Evolutionary conservation across 1,139 yeast species (phyloP).

Genomic region (Hyphopichia pseudoburtonii): DNA sequence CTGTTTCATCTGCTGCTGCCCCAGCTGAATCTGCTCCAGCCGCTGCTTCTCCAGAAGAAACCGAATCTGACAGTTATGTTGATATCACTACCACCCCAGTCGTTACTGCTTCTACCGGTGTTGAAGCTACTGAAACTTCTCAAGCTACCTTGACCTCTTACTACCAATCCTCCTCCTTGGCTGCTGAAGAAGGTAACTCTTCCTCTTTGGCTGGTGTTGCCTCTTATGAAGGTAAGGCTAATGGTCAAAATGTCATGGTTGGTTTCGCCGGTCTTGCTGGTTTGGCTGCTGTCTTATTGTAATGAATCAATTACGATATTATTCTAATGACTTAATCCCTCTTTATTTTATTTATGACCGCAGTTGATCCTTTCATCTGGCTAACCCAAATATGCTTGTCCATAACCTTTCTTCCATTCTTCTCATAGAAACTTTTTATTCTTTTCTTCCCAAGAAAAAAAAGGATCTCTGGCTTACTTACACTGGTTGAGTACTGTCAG

Average conservation of each 20-base stretch:
- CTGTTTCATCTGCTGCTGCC: conserved; percentile 24
- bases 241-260: conserved; percentile 24
- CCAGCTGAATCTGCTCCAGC: conserved; percentile 15
- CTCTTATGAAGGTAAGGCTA: conserved; percentile 33
- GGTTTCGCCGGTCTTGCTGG: conserved; percentile 48
- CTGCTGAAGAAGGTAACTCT: conserved; percentile 10
- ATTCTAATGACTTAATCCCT: background rate
- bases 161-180: conserved; percentile 17
- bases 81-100: conserved; percentile 25
- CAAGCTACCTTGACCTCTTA: conserved; percentile 34
- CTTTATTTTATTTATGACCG: background rate
- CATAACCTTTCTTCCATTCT: background rate
- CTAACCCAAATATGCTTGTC: no score
- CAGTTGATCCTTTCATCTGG: no score
- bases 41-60: conserved; percentile 8
- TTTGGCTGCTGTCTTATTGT: conserved; percentile 44
- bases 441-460: background rate
- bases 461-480: no score
- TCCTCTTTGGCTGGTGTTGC: conserved; percentile 19
- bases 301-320: conserved; percentile 11
- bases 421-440: background rate
- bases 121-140: conserved; percentile 32
- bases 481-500: no score
- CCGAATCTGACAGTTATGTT: conserved; percentile 10
- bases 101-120: conserved; percentile 35